Evolutionary conservation across 1,139 yeast genomes (phyloP).

Genomic region (Debaryomycetaceae sp.): DNA sequence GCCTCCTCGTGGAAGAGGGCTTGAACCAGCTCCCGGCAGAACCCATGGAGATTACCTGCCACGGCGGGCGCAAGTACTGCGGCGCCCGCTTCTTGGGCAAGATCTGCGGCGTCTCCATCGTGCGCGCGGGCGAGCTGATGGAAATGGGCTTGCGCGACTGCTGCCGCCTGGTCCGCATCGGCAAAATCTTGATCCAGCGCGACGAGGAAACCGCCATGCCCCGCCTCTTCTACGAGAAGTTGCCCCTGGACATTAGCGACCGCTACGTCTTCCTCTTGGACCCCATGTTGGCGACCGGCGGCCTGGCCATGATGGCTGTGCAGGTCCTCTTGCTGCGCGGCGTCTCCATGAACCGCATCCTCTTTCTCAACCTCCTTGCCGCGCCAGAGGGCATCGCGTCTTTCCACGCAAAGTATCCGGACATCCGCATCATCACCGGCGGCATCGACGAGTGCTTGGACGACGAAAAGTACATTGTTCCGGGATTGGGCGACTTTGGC

Average conservation of each 20-base stretch:
- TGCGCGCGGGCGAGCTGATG: constrained; percentile 98
- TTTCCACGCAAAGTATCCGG: constrained; percentile 71
- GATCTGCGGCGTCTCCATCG: constrained; percentile 95
- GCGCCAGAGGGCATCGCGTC: constrained; percentile 87
- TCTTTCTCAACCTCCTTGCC: constrained; percentile 82
- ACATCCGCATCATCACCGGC: constrained; percentile 84
- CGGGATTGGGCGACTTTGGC: constrained; percentile 97
- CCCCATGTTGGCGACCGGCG: constrained; percentile 98
- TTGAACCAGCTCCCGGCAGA: constrained; percentile 85
- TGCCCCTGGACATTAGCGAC: constrained; percentile 82
- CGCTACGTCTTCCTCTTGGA: constrained; percentile 85
- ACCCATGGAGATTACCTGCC: constrained; percentile 55
- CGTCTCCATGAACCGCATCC: constrained; percentile 74
- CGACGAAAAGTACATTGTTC: constrained; percentile 74
- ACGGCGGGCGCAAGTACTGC: constrained; percentile 58
- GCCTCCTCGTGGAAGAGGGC: constrained; percentile 89
- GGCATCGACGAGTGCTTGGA: constrained; percentile 81
- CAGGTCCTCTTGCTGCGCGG: constrained; percentile 83
- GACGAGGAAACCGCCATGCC: constrained; percentile 86
- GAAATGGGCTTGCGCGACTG: constrained; percentile 94
- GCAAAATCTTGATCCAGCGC: constrained; percentile 91
- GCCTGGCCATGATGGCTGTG: constrained; percentile 94
- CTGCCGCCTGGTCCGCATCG: constrained; percentile 90
- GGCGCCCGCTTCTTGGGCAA: constrained; percentile 86
- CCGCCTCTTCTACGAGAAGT: constrained; percentile 76